These are phyloP conservation scores for Tremellales sp. DNA, from an alignment of 1,284 basidiomycete species.

Conservation along the genomic window DNA sequence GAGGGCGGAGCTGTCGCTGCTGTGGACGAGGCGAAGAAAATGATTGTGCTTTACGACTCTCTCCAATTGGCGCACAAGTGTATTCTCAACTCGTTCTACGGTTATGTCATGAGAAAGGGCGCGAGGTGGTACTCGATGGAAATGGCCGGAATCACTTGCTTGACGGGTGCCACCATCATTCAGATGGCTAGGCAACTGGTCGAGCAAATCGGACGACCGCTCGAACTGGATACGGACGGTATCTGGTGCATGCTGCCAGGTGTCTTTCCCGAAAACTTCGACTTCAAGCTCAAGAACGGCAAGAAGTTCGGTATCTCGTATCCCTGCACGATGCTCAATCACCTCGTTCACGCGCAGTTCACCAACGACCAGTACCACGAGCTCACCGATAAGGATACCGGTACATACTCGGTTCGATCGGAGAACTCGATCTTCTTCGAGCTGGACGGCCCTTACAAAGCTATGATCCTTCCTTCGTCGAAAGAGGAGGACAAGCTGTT, in stretches of 20 bases:
- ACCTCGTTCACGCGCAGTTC: slow-evolving; percentile 91
- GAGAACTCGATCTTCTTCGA: slow-evolving; percentile 99
- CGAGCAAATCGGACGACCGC: slow-evolving; percentile 92
- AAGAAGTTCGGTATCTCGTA: slow-evolving; percentile 92
- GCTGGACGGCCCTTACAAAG: slow-evolving; percentile 95
- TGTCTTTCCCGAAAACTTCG: slow-evolving; percentile 97
- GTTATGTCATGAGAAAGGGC: slow-evolving; percentile 99
- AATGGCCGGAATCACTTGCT: slow-evolving; percentile 99
- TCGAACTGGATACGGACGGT: slow-evolving; percentile 98
- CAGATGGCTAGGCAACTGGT: slow-evolving; percentile 99
- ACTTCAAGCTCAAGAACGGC: slow-evolving; percentile 82
- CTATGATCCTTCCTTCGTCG: slow-evolving; percentile 98
- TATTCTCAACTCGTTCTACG: slow-evolving; percentile 99
- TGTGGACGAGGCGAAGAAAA: slow-evolving; percentile 95
- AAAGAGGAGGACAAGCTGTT: slow-evolving; percentile 99
- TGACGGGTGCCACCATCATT: slow-evolving; percentile 98
- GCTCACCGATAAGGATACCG: slow-evolving; percentile 70
- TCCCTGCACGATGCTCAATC: slow-evolving; percentile 99
- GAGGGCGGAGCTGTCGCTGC: slow-evolving; percentile 73
- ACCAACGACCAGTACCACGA: slow-evolving; percentile 99
- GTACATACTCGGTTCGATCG: slow-evolving; percentile 79
- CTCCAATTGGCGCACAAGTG: slow-evolving; percentile 99
- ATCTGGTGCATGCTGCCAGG: slow-evolving; percentile 99
- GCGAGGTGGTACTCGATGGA: slow-evolving; percentile 99
- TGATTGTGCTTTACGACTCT: slow-evolving; percentile 99